These are phyloP conservation scores for Fraxinus floribunda DNA, from an alignment of 305 asterid species.

Conservation along the genomic window DNA sequence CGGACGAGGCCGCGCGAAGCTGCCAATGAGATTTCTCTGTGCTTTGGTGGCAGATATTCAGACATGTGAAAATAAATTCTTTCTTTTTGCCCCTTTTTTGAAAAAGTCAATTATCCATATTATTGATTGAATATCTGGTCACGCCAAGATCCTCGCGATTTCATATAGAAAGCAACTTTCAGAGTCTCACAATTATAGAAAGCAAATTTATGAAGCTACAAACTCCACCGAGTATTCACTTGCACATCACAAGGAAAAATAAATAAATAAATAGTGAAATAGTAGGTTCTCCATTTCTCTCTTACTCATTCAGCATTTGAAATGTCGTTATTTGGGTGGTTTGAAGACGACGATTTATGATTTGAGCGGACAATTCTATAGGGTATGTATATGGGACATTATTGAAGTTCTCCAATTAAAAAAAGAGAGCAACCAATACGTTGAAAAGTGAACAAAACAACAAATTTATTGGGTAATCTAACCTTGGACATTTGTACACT, in stretches of 20 bases:
- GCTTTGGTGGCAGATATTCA: too few species aligned
- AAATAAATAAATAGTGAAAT: neutral
- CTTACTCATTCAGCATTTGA: too few species aligned
- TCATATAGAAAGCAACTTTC: neutral
- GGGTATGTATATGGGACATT: neutral
- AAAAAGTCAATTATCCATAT: neutral
- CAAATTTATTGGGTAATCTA: neutral
- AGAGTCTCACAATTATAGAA: neutral
- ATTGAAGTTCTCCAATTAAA: neutral
- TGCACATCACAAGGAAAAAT: neutral
- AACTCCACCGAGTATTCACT: neutral
- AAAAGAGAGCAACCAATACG: neutral
- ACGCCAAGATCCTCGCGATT: neutral
- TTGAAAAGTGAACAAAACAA: neutral
- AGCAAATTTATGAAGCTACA: neutral
- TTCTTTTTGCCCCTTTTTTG: neutral
- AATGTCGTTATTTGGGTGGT: neutral
- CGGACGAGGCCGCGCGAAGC: too few species aligned
- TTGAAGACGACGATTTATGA: neutral
- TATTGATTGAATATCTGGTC: too few species aligned
- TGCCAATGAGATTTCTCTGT: too few species aligned
- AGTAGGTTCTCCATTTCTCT: neutral
- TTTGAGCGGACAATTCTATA: too few species aligned
- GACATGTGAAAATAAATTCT: too few species aligned
- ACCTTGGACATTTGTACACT: neutral